Base-by-base conservation (phyloP, 2,329 filamentous ascomycete genomes). In the Alternaria sp. region DNA sequence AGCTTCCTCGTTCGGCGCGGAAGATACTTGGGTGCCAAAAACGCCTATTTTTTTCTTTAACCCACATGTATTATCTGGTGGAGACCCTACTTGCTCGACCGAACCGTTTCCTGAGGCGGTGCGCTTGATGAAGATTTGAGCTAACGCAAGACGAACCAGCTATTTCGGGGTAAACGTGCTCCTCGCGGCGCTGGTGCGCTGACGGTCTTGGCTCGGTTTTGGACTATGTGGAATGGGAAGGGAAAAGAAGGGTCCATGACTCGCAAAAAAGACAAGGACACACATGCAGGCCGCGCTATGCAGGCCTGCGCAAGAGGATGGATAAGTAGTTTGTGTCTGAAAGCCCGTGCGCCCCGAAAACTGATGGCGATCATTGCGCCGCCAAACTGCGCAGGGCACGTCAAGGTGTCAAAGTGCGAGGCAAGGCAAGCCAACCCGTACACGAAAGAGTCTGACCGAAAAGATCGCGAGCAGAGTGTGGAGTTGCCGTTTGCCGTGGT, bases 111-210 rank as follows among this genome's bases (percentile, higher is more conserved):
- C 47, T 48, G 47, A 43, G 53, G 57, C 20, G n/a, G 28, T 66
- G 34, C 34, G 51, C 53, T 68, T 26, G 24, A 26, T 26, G 24
- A 36, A 36, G 32, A 36, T 38, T 46, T 18, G 48, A 63, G 70
- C 74, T 77, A 75, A 78, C 68, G 68, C 70, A 69, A 62, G 64
- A 11, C n/a, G 12, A 41, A 41, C 18, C 68, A 81, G 79, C 64
- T 81, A 80, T 75, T 78, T 80, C 59, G 75, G 74, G 61, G 49
- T 78, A 43, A 79, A 79, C 76, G 72, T 71, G 63, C 60, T 81
- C 47, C 75, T 82, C 63, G 79, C 79, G 55, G 77, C 70, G 53
- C 58, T 77, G 36, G 72, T 70, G 67, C 65, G 67, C 61, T 78
- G 73, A 78, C 62, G 30, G 30, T 24, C 24, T 26, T 26, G 24